Conservation (phyloP, 352 stramenopile species). For the Lagenidium giganteum region DNA sequence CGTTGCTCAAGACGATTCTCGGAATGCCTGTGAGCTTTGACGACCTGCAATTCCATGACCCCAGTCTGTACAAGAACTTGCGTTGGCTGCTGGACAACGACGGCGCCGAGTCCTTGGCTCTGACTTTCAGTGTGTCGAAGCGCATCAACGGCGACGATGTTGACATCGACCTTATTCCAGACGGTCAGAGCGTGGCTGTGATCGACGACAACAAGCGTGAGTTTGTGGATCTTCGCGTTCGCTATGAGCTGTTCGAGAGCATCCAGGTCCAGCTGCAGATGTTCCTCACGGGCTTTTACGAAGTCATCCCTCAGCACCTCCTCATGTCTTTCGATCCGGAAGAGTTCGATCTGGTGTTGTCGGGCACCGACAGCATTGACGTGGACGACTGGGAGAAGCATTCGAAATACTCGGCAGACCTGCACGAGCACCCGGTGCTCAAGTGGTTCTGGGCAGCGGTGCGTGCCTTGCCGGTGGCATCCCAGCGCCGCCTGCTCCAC, state of each 20-base stretch:
- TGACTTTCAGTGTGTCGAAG: conserved; percentile 41
- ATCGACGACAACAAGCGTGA: conserved; percentile 91
- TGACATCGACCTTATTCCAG: conserved; percentile 85
- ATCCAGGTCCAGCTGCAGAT: conserved; percentile 67
- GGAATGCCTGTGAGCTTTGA: conserved; percentile 45
- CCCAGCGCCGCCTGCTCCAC: conserved; percentile 50
- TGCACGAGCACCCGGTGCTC: conserved; percentile 34
- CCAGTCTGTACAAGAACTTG: conserved; percentile 28
- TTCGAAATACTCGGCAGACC: conserved; percentile 46
- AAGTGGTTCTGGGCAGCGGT: conserved; percentile 94
- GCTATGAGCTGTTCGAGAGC: conserved; percentile 87
- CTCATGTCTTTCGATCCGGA: conserved; percentile 95
- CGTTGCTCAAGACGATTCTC: conserved; percentile 75
- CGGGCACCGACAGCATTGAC: conserved; percentile 88
- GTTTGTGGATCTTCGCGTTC: conserved; percentile 87
- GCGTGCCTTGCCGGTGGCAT: conserved; percentile 12
- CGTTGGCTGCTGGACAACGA: conserved; percentile 24
- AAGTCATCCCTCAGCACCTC: conserved; percentile 86
- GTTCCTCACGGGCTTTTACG: conserved; percentile 92
- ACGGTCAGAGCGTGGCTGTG: conserved; percentile 84
- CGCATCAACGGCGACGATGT: conserved; percentile 20
- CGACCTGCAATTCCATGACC: conserved; percentile 36
- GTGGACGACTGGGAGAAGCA: conserved; percentile 91
- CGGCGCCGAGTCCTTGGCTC: conserved; percentile 41
- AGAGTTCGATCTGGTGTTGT: conserved; percentile 93